Conservation (phyloP, 805 yeast genomes). For the Grigorovia jiainica region DNA sequence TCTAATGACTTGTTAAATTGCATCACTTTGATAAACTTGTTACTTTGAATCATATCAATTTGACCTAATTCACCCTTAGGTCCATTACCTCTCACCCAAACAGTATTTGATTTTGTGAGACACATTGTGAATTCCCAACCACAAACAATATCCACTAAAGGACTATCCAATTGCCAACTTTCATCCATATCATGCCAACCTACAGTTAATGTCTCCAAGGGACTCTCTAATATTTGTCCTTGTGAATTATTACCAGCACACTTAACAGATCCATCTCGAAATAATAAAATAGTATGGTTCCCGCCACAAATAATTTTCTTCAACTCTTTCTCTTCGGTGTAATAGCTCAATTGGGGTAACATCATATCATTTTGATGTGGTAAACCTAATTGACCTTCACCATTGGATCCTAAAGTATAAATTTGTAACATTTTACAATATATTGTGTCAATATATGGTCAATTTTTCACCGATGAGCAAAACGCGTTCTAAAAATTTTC, state of each 20-base stretch:
- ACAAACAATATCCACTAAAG: conserved; percentile 45
- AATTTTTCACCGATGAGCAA: background rate
- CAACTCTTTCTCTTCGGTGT: conserved; percentile 18
- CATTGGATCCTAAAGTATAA: conserved; percentile 76
- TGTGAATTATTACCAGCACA: conserved; percentile 49
- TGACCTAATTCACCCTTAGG: conserved; percentile 66
- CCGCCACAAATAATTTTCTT: conserved; percentile 66
- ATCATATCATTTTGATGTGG: conserved; percentile 41
- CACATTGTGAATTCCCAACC: conserved; percentile 76
- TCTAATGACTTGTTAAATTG: conserved; percentile 1
- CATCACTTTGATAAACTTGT: conserved; percentile 8
- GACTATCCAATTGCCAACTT: background rate
- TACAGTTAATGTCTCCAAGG: background rate
- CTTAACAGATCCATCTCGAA: conserved; percentile 42
- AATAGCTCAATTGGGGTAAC: conserved; percentile 16
- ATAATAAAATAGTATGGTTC: conserved; percentile 64
- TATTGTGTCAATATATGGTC: background rate
- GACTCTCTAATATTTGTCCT: conserved; percentile 37
- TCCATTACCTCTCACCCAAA: conserved; percentile 56
- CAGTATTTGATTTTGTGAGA: conserved; percentile 30
- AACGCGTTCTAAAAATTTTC: background rate
- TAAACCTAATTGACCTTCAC: conserved; percentile 65
- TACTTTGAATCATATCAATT: conserved; percentile 20
- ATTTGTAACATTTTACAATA: conserved; percentile 4
- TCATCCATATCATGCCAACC: background rate